Evolutionary conservation across 495 filamentous ascomycete genomes (phyloP).

Genomic region (Talaromyces adpressus): DNA sequence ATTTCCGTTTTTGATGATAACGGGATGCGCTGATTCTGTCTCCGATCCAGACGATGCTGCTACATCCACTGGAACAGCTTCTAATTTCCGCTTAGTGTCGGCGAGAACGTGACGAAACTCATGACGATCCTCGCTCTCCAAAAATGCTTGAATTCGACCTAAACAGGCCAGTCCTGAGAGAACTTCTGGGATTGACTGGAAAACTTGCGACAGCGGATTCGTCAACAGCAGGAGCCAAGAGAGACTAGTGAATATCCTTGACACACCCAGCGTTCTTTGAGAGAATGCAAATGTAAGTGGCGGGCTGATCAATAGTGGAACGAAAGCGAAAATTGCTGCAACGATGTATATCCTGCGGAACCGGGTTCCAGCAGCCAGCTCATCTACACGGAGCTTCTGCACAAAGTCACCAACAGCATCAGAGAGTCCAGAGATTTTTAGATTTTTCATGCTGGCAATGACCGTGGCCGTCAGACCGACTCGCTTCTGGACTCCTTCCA

Average conservation of each 20-base stretch:
- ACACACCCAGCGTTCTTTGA: constrained; percentile 29
- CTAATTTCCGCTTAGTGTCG: constrained; percentile 2
- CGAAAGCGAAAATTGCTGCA: constrained; percentile 10
- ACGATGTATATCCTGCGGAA: constrained; percentile 22
- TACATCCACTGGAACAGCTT: background rate
- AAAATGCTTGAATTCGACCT: constrained; percentile 50
- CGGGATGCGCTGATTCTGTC: constrained; percentile 9
- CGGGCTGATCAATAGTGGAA: constrained; percentile 8
- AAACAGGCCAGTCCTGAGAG: constrained; percentile 50
- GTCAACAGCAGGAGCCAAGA: constrained; percentile 54
- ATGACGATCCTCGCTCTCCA: constrained; percentile 28
- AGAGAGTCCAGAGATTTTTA: constrained; percentile 39
- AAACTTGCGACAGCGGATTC: constrained; percentile 44
- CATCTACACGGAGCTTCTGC: constrained; percentile 31
- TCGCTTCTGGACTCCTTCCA: constrained; percentile 15
- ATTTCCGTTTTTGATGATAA: constrained; percentile 34
- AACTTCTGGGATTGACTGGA: constrained; percentile 47
- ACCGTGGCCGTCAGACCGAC: constrained; percentile 22
- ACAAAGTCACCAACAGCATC: constrained; percentile 23
- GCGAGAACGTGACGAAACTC: constrained; percentile 22
- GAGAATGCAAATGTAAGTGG: constrained; percentile 13
- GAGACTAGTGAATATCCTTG: constrained; percentile 50
- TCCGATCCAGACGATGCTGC: constrained; percentile 27
- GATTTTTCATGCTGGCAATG: constrained; percentile 38
- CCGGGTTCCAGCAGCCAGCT: constrained; percentile 26